A percentile compares a stretch with the other conserved stretches of the same genome.
phyloP scores from a whole-genome alignment of 2,329 filamentous ascomycete genomes.

The Arachnomyces sp. region DNA sequence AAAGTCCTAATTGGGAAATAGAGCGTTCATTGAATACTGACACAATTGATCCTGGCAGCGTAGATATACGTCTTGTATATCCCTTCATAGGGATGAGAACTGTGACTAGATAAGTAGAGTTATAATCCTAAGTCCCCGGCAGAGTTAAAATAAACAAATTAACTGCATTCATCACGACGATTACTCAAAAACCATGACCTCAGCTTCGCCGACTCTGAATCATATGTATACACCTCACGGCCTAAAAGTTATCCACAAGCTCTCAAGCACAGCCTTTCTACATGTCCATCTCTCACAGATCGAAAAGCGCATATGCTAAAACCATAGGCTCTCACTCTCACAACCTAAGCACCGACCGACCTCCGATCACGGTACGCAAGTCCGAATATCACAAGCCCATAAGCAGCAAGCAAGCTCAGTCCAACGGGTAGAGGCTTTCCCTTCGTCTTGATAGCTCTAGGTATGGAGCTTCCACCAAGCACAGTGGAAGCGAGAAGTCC shows the following conservation, averaged over 20 bases:
- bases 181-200: too few species aligned
- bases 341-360: constrained; percentile 5
- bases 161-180: too few species aligned
- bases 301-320: background rate
- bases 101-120: background rate
- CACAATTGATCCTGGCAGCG: too few species aligned
- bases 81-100: background rate
- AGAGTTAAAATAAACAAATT: too few species aligned
- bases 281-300: background rate
- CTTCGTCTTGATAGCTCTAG: constrained; percentile 70
- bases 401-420: constrained; percentile 69
- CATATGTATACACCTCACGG: too few species aligned
- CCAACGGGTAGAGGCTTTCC: constrained; percentile 74
- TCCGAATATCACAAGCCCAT: constrained; percentile 74
- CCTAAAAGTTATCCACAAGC: background rate
- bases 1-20: too few species aligned
- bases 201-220: too few species aligned
- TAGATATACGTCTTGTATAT: too few species aligned
- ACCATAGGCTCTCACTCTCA: background rate
- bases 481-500: constrained; percentile 83
- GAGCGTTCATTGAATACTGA: too few species aligned
- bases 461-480: constrained; percentile 75
- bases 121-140: background rate
- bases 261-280: background rate
- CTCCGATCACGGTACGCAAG: constrained; percentile 48